phyloP scores from a whole-genome alignment of 306 rosid genomes.

The Cicer arietinum region DNA sequence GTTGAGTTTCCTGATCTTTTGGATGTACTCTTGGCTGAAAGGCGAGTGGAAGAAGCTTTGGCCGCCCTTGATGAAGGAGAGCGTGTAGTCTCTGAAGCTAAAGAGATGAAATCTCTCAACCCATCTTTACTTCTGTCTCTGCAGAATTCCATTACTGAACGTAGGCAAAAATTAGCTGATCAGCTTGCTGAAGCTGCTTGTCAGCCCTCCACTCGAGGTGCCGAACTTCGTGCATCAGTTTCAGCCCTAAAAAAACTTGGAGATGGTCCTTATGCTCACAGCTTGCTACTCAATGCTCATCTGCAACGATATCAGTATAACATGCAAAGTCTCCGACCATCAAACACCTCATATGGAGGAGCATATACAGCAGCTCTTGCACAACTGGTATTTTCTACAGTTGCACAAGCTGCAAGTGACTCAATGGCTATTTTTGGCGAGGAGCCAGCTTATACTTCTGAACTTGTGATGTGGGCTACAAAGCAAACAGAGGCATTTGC shows the following conservation, averaged over 20 bases:
- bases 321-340: slow-evolving; percentile 95
- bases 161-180: slow-evolving; percentile 84
- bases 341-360: slow-evolving; percentile 97
- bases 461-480: slow-evolving; percentile 98
- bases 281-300: slow-evolving; percentile 85
- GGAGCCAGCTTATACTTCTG: slow-evolving; percentile 86
- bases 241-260: slow-evolving; percentile 95
- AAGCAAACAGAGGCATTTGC: slow-evolving; percentile 93
- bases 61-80: slow-evolving; percentile 91
- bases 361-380: slow-evolving; percentile 99
- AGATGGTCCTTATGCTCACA: slow-evolving; percentile 95
- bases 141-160: slow-evolving; percentile 72
- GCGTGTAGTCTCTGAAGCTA: slow-evolving; percentile 74
- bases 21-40: slow-evolving; percentile 95
- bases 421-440: slow-evolving; percentile 84
- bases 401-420: slow-evolving; percentile 95
- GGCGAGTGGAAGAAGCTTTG: slow-evolving; percentile 93
- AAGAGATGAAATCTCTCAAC: slow-evolving; percentile 64
- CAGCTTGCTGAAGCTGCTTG: slow-evolving; percentile 99
- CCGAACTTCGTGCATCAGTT: slow-evolving; percentile 87
- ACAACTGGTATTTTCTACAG: slow-evolving; percentile 92
- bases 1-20: slow-evolving; percentile 91
- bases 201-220: slow-evolving; percentile 96
- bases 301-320: slow-evolving; percentile 85
- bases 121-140: slow-evolving; percentile 66